phyloP scores from a whole-genome alignment of 176 grass and related monocot genomes.

The Phyllostachys edulis region DNA sequence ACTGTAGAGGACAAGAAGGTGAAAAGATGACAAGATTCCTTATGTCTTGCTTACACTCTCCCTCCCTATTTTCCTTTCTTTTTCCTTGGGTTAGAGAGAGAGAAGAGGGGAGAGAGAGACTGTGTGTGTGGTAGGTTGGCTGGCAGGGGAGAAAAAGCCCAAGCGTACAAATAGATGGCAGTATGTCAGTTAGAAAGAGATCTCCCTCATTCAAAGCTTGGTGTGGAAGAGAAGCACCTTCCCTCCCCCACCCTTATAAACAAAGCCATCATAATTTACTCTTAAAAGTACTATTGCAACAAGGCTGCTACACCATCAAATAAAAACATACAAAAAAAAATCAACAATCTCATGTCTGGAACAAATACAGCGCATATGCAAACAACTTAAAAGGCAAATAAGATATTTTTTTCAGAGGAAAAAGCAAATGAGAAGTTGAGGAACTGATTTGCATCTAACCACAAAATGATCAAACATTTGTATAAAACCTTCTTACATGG shows the following conservation, averaged over 20 bases:
- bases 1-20: slow-evolving; percentile 83
- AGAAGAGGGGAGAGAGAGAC: slow-evolving; percentile 21
- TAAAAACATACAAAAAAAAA: not conserved
- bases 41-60: slow-evolving; percentile 43
- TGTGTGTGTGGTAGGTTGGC: slow-evolving; percentile 12
- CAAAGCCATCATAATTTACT: slow-evolving; percentile 47
- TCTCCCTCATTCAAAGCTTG: slow-evolving; percentile 76
- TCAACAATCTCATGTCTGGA: not conserved
- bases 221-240: slow-evolving; percentile 96
- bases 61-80: not conserved
- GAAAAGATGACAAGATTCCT: slow-evolving; percentile 87
- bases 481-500: not conserved
- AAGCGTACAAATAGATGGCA: slow-evolving; percentile 62
- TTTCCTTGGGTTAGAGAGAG: not conserved
- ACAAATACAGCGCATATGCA: not conserved
- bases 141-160: slow-evolving; percentile 50
- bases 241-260: slow-evolving; percentile 28
- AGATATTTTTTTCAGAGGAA: not conserved
- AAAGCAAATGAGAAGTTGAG: not conserved
- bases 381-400: not conserved
- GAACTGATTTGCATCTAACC: not conserved
- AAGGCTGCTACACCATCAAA: slow-evolving; percentile 11
- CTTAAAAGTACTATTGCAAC: slow-evolving; percentile 36
- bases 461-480: not conserved
- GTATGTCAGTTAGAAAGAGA: slow-evolving; percentile 71